Evolutionary conservation across 2,329 filamentous ascomycete species (phyloP).

Genomic region (Thelonectria discophora): DNA sequence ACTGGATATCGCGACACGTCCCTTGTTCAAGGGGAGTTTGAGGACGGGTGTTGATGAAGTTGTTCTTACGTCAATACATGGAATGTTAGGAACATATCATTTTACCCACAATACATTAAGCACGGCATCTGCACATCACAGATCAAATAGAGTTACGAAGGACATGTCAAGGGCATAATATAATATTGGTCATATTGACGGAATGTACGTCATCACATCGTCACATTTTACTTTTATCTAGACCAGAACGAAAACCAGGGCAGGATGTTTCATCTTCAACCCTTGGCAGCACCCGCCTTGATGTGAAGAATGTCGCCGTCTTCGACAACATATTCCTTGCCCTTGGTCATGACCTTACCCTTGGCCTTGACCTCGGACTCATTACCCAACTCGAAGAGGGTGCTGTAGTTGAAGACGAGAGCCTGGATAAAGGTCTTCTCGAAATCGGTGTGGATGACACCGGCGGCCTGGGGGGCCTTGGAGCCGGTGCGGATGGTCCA

Average conservation of each 20-base stretch:
- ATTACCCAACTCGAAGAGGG: conserved; percentile 86
- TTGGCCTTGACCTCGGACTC: conserved; percentile 90
- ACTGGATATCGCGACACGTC: too few species aligned
- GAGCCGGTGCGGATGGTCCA: conserved; percentile 97
- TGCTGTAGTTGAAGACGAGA: conserved; percentile 88
- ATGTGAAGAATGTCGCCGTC: conserved; percentile 86
- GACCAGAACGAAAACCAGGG: conserved; percentile 17
- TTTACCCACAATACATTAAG: neutral
- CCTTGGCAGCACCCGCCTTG: conserved; percentile 87
- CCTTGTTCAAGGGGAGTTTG: too few species aligned
- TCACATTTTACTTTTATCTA: conserved; percentile 38
- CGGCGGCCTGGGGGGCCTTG: conserved; percentile 96
- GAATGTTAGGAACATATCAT: too few species aligned
- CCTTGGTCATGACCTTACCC: conserved; percentile 98
- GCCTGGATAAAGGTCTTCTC: conserved; percentile 99
- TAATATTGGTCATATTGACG: neutral
- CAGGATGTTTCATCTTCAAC: conserved; percentile 50
- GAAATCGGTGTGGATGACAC: conserved; percentile 98
- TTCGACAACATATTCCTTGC: conserved; percentile 93
- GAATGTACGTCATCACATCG: conserved; percentile 31
- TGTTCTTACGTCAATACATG: too few species aligned
- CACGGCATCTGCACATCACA: neutral
- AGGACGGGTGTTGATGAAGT: too few species aligned
- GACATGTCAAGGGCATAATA: too few species aligned
- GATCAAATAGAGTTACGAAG: neutral